Conservation (phyloP, 371 early-diverging fungal species). For the Coemansia sp. region DNA sequence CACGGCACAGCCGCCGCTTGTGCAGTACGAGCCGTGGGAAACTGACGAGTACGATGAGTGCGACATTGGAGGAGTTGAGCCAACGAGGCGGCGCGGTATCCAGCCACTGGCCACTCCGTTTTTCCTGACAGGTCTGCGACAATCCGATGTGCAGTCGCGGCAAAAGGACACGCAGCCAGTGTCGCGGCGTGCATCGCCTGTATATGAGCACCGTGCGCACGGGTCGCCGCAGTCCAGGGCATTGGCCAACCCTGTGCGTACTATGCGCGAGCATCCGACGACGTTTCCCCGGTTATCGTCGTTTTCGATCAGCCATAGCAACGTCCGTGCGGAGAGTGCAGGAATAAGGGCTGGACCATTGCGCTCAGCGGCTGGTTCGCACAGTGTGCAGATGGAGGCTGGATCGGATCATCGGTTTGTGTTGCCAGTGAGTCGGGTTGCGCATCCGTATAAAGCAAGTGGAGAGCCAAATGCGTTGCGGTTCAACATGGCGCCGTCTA, state of each 20-base stretch:
- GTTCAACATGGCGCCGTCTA: neutral
- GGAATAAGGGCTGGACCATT: constrained; percentile 1
- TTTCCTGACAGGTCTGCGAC: constrained; percentile 37
- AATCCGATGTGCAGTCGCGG: neutral
- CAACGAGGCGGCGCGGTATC: constrained; percentile 18
- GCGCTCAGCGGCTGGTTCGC: too few relatives aligned
- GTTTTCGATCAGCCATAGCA: constrained; percentile 48
- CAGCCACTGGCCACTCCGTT: constrained; percentile 38
- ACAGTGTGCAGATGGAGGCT: neutral
- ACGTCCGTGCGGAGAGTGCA: constrained; percentile 32
- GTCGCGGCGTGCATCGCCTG: constrained; percentile 28
- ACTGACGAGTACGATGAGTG: constrained; percentile 36
- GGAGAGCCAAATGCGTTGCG: neutral
- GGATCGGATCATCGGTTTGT: constrained; percentile 23
- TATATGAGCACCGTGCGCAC: constrained; percentile 5
- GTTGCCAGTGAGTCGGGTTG: constrained; percentile 27
- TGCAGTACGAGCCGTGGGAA: constrained; percentile 50
- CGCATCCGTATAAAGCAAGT: neutral
- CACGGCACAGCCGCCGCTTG: constrained; percentile 8
- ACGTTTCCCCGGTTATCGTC: constrained; percentile 41
- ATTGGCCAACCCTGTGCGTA: neutral
- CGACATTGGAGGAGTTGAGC: constrained; percentile 5
- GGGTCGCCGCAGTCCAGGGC: neutral
- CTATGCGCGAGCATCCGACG: constrained; percentile 26
- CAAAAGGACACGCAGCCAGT: neutral